A percentile compares a stretch with the other conserved stretches of the same genome.
Evolutionary conservation across 2,329 filamentous ascomycete genomes (phyloP).

Genomic region (Mariannaea sp.): DNA sequence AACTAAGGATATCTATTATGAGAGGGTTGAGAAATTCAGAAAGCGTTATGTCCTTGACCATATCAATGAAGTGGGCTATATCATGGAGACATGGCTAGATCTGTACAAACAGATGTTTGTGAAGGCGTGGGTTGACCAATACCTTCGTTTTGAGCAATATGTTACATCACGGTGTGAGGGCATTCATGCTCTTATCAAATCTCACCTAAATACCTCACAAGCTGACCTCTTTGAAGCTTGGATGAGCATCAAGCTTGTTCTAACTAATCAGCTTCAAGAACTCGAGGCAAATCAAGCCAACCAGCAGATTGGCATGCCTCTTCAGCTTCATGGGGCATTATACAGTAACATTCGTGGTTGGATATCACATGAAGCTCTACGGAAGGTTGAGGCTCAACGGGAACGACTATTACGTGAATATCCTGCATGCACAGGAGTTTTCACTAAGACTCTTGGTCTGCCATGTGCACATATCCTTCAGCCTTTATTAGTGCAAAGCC

Average conservation of each 20-base stretch:
- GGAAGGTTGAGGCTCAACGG: conserved; percentile 4
- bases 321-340: conserved; percentile 13
- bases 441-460: conserved; percentile 6
- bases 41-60: conserved; percentile 22
- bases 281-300: conserved; percentile 20
- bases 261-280: conserved; percentile 5
- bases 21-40: conserved; percentile 24
- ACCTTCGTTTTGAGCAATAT: conserved; percentile 25
- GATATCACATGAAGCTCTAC: neutral
- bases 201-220: conserved; percentile 18
- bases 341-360: neutral
- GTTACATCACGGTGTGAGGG: conserved; percentile 16
- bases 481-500: neutral
- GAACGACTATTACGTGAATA: neutral
- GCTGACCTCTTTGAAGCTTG: conserved; percentile 27
- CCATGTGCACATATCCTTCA: neutral
- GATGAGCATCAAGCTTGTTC: conserved; percentile 22
- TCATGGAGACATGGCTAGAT: conserved; percentile 27
- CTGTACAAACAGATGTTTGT: conserved; percentile 29
- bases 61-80: conserved; percentile 27
- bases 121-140: conserved; percentile 27
- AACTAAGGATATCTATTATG: conserved; percentile 22
- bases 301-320: conserved; percentile 19
- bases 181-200: conserved; percentile 12
- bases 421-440: conserved; percentile 21